Conservation (phyloP, 495 filamentous ascomycete species). For the Aspergillus funiculosus region DNA sequence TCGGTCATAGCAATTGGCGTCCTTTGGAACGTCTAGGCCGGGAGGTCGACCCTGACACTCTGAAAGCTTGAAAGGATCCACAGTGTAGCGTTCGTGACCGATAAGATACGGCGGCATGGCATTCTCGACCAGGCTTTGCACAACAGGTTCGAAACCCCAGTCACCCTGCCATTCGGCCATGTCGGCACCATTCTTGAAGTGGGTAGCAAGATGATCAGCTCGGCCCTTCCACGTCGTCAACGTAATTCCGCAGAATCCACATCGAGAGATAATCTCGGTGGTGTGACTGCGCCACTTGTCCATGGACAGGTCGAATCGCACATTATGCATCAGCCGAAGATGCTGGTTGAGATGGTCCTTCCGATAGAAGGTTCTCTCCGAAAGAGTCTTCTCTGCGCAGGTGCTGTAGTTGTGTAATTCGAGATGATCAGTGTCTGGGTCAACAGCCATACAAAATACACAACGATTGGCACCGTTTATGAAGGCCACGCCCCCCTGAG, state of each 20-base stretch:
- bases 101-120: slow-evolving; percentile 60
- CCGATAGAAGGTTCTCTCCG: slow-evolving; percentile 76
- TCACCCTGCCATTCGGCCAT: slow-evolving; percentile 77
- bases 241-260: slow-evolving; percentile 63
- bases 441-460: slow-evolving; percentile 63
- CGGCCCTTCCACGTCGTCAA: slow-evolving; percentile 68
- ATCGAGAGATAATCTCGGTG: slow-evolving; percentile 65
- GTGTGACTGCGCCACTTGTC: slow-evolving; percentile 70
- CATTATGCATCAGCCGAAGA: slow-evolving; percentile 70
- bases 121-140: slow-evolving; percentile 65
- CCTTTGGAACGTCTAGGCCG: slow-evolving; percentile 26
- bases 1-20: slow-evolving; percentile 44
- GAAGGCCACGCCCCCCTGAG: slow-evolving; percentile 42
- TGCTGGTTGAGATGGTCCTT: slow-evolving; percentile 89
- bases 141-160: slow-evolving; percentile 68
- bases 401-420: slow-evolving; percentile 68
- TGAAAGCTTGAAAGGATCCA: slow-evolving; percentile 33
- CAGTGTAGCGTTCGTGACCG: slow-evolving; percentile 34
- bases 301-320: slow-evolving; percentile 65
- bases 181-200: slow-evolving; percentile 65
- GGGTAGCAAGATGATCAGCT: slow-evolving; percentile 64
- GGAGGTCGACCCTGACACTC: slow-evolving; percentile 19
- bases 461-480: slow-evolving; percentile 47
- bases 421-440: slow-evolving; percentile 65
- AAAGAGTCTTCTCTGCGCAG: slow-evolving; percentile 66